Conservation (phyloP, 164 flowering plant species). For the Vitis vinifera region ASM3070453v1 NC_081809.1:11706001-11706500, state of each 20-base stretch:
- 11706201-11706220: constrained; percentile 1
- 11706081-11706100: constrained; percentile 9
- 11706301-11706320: neutral
- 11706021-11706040: constrained; percentile 34
- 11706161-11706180: constrained; percentile 10
- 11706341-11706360: neutral
- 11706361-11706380: neutral
- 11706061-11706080: constrained; percentile 5
- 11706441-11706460: too few relatives aligned
- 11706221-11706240: constrained; percentile 5
- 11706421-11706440: too few relatives aligned
- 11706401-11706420: neutral
- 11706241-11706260: constrained; percentile 8
- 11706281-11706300: constrained; percentile 9
- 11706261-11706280: constrained; percentile 2
- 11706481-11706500: too few relatives aligned
- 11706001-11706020: constrained; percentile 27
- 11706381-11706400: neutral
- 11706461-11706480: too few relatives aligned
- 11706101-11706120: constrained; percentile 18
- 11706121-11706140: constrained; percentile 17
- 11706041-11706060: constrained; percentile 21
- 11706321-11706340: neutral
- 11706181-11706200: neutral
- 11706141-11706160: constrained; percentile 1